Evolutionary conservation across 2,329 filamentous ascomycete species (phyloP).

Genomic region (Fusarium staphyleae): DNA sequence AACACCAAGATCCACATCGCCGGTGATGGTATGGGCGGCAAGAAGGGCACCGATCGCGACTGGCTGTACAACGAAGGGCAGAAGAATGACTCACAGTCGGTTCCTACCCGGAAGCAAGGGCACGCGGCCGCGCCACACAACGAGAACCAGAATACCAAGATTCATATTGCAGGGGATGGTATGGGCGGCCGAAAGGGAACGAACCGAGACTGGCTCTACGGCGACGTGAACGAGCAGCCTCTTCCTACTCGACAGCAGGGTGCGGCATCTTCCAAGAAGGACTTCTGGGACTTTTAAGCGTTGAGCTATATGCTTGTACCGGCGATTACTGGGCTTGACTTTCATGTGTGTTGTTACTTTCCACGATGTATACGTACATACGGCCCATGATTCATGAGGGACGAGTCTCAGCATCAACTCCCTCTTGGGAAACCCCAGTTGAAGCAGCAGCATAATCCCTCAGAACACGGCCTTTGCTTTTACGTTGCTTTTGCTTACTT

Average conservation of each 20-base stretch:
- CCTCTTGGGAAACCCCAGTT: conserved; percentile 17
- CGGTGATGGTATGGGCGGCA: conserved; percentile 71
- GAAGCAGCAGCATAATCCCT: conserved; percentile 7
- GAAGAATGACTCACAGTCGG: conserved; percentile 43
- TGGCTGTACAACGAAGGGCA: conserved; percentile 64
- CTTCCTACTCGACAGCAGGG: conserved; percentile 49
- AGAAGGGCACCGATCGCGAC: conserved; percentile 58
- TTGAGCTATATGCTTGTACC: conserved; percentile 4
- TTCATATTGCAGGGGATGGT: conserved; percentile 64
- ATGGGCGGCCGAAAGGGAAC: conserved; percentile 68
- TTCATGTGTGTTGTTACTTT: not conserved
- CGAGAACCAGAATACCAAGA: conserved; percentile 34
- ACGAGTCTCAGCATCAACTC: conserved; percentile 9
- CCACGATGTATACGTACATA: conserved; percentile 13
- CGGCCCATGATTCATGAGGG: conserved; percentile 17
- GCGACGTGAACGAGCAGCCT: conserved; percentile 54
- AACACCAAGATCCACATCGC: conserved; percentile 51
- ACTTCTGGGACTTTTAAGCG: conserved; percentile 58
- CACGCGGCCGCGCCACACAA: conserved; percentile 2
- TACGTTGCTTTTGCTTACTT: conserved; percentile 19
- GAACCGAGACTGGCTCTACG: conserved; percentile 63
- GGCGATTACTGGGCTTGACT: not conserved
- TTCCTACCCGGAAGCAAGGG: conserved; percentile 47
- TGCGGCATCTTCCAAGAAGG: conserved; percentile 46
- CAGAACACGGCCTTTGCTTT: conserved; percentile 4